Evolutionary conservation across 2,329 filamentous ascomycete genomes (phyloP).

Genomic region (Biscogniauxia mediterranea): DNA sequence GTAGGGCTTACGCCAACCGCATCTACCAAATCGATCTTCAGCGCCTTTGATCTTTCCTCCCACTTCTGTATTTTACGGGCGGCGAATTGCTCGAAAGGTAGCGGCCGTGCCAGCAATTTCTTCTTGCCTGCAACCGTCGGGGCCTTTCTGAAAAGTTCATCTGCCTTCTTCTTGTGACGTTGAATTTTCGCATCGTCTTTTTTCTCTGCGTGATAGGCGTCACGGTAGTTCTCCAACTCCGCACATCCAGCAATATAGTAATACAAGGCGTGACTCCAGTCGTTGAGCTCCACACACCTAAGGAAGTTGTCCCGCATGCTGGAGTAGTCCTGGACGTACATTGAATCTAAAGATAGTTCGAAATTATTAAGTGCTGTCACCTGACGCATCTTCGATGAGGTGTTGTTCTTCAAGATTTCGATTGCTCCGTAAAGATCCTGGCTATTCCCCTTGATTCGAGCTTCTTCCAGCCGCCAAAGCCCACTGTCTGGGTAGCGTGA

Average conservation of each 20-base stretch:
- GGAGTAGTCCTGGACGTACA: conserved; percentile 77
- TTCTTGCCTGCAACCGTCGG: conserved; percentile 78
- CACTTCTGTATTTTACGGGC: conserved; percentile 83
- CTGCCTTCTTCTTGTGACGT: conserved; percentile 61
- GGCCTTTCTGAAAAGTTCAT: conserved; percentile 68
- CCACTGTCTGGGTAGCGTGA: conserved; percentile 75
- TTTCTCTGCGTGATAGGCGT: conserved; percentile 43
- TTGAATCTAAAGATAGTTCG: conserved; percentile 73
- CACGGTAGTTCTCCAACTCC: conserved; percentile 79
- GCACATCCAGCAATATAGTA: conserved; percentile 81
- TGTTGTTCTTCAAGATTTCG: conserved; percentile 57
- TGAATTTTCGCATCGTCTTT: conserved; percentile 45
- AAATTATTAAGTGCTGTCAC: conserved; percentile 83
- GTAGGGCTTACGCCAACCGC: conserved; percentile 78
- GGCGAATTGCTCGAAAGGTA: conserved; percentile 88
- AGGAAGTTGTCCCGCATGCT: conserved; percentile 74
- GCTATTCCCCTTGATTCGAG: conserved; percentile 69
- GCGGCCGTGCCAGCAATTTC: conserved; percentile 81
- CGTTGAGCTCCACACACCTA: conserved; percentile 74
- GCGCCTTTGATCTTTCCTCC: conserved; percentile 71
- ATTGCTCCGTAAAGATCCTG: conserved; percentile 67
- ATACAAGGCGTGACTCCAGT: conserved; percentile 88
- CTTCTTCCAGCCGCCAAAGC: conserved; percentile 87
- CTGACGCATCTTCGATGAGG: conserved; percentile 77
- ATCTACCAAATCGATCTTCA: conserved; percentile 69